Evolutionary conservation across 805 yeast genomes (phyloP), one percentile per base, ranked within the genome.

Genomic region (Groenewaldozyma salmanticensis): DNA sequence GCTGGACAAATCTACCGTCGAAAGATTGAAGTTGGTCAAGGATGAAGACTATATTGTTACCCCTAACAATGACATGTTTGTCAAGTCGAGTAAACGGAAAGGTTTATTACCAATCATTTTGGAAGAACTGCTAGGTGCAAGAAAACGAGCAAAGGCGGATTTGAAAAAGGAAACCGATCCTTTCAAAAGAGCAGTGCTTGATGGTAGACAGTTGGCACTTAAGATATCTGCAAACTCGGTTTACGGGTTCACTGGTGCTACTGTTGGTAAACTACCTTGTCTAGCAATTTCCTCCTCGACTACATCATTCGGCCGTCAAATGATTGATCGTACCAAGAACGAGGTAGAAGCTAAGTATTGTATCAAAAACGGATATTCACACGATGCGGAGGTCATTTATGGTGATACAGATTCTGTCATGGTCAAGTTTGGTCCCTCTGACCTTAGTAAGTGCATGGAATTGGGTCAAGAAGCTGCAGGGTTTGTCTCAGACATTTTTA

Each of bases 341-440:
- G 85, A 81, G 47, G 97, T 92, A 2, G 88, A 87, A 61, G 76
- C 77, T 31, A 72, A 75, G 42, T 92, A 87, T 56, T 72, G 77
- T 7, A 79, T 77, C n/a, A 75, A 74, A 42, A 86, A 90, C 60
- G 97, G 97, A 1, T 81, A 70, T 53, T 70, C 74, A n/a, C 78
- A 71, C 56, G 94, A 92, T 64, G 79, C 97, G 0, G 74, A 81
- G 50, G 98, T 92, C 46, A 81, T 92, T 32, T 92, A 92, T 58
- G 99, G 99, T 69, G 99, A 92, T 62, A 92, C 99, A 0, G 99
- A 92, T 72, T 94, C 98, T 5, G 99, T 92, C 15, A 94, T 92
- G 98, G 96, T 92, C 34, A 88, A 86, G 57, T 92, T 92, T 66
- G 99, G 99, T 1, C 75, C 78, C 24, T 66, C 68, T 6, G 94